phyloP scores from a whole-genome alignment of 1,284 basidiomycete genomes.

The Schizopora paradoxa region DNA sequence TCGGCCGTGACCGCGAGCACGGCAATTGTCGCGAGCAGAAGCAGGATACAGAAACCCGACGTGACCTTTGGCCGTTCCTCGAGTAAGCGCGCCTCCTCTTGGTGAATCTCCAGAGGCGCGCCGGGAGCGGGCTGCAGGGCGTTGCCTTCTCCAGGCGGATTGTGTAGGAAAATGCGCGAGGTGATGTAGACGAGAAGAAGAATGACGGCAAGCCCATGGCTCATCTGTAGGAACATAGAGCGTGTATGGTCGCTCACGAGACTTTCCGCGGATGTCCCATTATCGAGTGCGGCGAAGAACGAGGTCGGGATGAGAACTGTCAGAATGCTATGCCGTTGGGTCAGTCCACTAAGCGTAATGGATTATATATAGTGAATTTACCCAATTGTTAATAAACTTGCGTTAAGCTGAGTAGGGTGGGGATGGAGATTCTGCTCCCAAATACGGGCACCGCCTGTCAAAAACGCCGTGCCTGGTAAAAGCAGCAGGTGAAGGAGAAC shows the following conservation, averaged over 20 bases:
- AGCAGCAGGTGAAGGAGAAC: slow-evolving; percentile 57
- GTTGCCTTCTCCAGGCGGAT: slow-evolving; percentile 58
- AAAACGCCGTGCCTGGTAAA: slow-evolving; percentile 54
- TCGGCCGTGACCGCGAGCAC: slow-evolving; percentile 64
- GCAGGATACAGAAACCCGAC: slow-evolving; percentile 50
- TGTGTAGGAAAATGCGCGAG: slow-evolving; percentile 61
- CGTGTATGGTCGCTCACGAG: slow-evolving; percentile 39
- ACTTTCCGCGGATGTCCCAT: slow-evolving; percentile 23
- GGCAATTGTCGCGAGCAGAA: slow-evolving; percentile 47
- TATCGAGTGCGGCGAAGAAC: slow-evolving; percentile 58
- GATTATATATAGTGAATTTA: slow-evolving; percentile 24
- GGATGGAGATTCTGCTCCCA: slow-evolving; percentile 45
- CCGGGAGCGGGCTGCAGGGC: slow-evolving; percentile 36
- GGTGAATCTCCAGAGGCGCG: slow-evolving; percentile 40
- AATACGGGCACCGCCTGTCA: slow-evolving; percentile 54
- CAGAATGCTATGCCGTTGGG: slow-evolving; percentile 41
- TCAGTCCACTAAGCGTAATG: background rate
- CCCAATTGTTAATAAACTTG: slow-evolving; percentile 63
- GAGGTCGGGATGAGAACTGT: slow-evolving; percentile 57
- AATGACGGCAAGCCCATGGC: slow-evolving; percentile 55
- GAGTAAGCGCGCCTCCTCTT: slow-evolving; percentile 38
- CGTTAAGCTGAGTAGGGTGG: slow-evolving; percentile 54
- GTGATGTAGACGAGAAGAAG: slow-evolving; percentile 58
- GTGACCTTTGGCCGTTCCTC: slow-evolving; percentile 49
- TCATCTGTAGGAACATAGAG: slow-evolving; percentile 48